Evolutionary conservation across 441 rosid species (phyloP).

Genomic region (Eutrema salsugineum): DNA sequence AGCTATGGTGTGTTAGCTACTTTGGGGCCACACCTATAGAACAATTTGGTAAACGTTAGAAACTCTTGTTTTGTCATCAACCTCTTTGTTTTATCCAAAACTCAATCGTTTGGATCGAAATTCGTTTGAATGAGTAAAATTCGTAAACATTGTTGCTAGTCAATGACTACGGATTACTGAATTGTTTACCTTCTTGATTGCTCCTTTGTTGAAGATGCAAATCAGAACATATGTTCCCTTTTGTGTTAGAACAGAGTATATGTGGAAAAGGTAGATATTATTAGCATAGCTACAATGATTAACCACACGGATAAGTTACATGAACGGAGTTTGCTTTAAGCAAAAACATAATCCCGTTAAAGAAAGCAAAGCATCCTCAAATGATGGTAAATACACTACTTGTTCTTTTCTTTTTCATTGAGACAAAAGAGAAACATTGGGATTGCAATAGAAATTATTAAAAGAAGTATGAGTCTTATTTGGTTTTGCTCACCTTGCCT

Average conservation of each 20-base stretch:
- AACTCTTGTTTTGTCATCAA: conserved; percentile 17
- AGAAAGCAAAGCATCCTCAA: conserved; percentile 6
- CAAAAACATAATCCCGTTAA: conserved; percentile 5
- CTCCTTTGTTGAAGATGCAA: no score
- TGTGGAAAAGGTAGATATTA: not conserved
- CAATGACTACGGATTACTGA: not conserved
- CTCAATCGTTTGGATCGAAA: conserved; percentile 7
- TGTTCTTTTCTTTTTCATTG: not conserved
- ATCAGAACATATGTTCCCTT: not conserved
- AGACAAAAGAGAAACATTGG: not conserved
- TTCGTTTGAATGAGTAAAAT: not conserved
- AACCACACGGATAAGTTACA: conserved; percentile 1
- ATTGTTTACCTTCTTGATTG: not conserved
- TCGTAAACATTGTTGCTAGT: not conserved
- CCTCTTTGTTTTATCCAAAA: conserved; percentile 9
- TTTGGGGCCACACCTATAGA: conserved; percentile 24
- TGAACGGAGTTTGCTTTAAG: conserved; percentile 13
- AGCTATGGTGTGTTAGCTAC: conserved; percentile 19
- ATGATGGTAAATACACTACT: not conserved
- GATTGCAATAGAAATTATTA: not conserved
- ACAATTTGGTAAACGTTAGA: conserved; percentile 17
- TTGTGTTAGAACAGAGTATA: conserved; percentile 4
- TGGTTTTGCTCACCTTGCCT: conserved; percentile 36
- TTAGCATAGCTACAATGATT: conserved; percentile 1
- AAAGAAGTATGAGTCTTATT: conserved; percentile 7